Base-by-base conservation (phyloP, 2,329 filamentous ascomycete species). In the Pseudomassariella vexata region DNA sequence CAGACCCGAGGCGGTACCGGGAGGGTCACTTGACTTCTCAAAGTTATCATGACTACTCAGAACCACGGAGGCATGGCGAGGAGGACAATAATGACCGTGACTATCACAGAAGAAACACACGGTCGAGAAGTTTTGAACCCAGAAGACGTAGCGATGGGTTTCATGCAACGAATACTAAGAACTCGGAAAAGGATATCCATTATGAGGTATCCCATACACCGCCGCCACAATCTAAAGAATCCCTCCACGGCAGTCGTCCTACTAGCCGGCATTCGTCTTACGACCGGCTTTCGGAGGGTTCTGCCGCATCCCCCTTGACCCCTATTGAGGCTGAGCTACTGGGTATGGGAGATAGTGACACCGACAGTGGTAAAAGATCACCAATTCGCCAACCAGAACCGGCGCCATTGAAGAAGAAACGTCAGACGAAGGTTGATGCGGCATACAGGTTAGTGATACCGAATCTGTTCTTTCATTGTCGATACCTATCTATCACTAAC, bases 311-410 rank as follows among this genome's bases (percentile, higher is more conserved):
- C n/a, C 45, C 50, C 7, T 40, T 56, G 14, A 53, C 52, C 17
- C 42, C 47, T 9, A 50, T 43, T 18, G 51, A 54, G 16, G 45
- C 46, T 9, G 50, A 50, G 37, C 33, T 56, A n/a, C 44, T 56
- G 23, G 51, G 52, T 11, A 25, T 55, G 32, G 38, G 32, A 9
- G 17, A 34, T 2, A 41, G 38, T 22, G 43, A 30, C 8, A 49
- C 45, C 16, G 48, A 55, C 12, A 25, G 38, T 9, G 46, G 33
- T 24, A 38, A 16, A 24, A 42, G 44, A 6, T 46, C 45, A 4
- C 44, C 45, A 3, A 16, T 6, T 9, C 28, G 22, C 5, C 27
- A 27, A 15, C 17, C 22, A 5, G 24, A 21, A 4, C 27, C 28
- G 2, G 12, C 15, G 12, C 6, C 25, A 2, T 10, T 25, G 9